Conservation (phyloP, 2,329 filamentous ascomycete species). For the Botrytis porri region DNA sequence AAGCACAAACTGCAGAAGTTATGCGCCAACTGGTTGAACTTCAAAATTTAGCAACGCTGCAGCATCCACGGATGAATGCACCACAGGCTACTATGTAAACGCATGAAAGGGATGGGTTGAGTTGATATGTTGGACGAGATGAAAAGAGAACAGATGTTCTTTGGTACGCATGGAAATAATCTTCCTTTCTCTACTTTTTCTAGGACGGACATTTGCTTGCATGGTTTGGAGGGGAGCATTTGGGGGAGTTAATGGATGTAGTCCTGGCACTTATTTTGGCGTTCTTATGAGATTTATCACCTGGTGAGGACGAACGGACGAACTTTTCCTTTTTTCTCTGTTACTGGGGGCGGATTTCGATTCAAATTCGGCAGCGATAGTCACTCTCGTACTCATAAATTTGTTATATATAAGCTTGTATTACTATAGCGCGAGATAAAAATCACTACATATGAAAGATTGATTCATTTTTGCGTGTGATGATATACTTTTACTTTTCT, state of each 20-base stretch:
- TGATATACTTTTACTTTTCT: neutral
- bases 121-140: neutral
- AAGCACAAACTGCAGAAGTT: conserved; percentile 18
- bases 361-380: neutral
- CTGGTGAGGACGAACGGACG: neutral
- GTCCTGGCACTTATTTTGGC: conserved; percentile 13
- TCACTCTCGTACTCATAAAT: neutral
- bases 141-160: neutral
- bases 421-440: neutral
- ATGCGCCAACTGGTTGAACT: conserved; percentile 22
- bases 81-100: conserved; percentile 20
- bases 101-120: neutral
- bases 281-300: conserved; percentile 2
- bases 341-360: neutral
- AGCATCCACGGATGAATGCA: conserved; percentile 17
- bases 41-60: conserved; percentile 15
- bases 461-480: neutral
- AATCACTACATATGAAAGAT: neutral
- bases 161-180: conserved; percentile 4
- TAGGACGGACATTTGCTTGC: neutral
- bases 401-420: neutral
- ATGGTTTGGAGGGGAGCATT: conserved; percentile 17
- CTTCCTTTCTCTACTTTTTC: neutral
- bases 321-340: neutral
- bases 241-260: conserved; percentile 17